These are phyloP conservation scores for Meyerozyma carpophila DNA, from an alignment of 1,139 yeast genomes.

Conservation along the genomic window DNA sequence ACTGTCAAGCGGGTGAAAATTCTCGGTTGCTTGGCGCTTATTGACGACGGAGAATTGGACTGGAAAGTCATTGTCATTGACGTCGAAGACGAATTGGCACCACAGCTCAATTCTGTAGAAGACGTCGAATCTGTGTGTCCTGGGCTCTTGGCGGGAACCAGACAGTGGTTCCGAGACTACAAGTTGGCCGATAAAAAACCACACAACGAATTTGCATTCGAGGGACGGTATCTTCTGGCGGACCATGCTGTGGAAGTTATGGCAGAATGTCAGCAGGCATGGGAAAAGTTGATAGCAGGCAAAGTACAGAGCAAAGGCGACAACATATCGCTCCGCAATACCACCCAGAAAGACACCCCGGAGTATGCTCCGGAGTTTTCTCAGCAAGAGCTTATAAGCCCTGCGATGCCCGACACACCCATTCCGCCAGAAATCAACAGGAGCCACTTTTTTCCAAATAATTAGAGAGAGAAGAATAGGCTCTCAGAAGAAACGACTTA, in stretches of 20 bases:
- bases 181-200: constrained; percentile 91
- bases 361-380: constrained; percentile 28
- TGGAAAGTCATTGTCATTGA: constrained; percentile 86
- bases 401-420: constrained; percentile 1
- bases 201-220: constrained; percentile 78
- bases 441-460: not conserved
- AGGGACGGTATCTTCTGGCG: constrained; percentile 73
- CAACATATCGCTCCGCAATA: constrained; percentile 13
- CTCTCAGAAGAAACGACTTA: too few relatives aligned
- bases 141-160: constrained; percentile 74
- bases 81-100: constrained; percentile 69
- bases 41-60: constrained; percentile 92
- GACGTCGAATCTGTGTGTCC: constrained; percentile 77
- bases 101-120: constrained; percentile 64
- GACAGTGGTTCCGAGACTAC: constrained; percentile 89
- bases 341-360: constrained; percentile 8
- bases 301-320: constrained; percentile 37
- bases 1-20: constrained; percentile 78
- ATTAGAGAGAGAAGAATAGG: not conserved
- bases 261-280: constrained; percentile 64
- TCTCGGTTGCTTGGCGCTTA: constrained; percentile 78
- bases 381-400: not conserved
- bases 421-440: not conserved
- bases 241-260: constrained; percentile 69
- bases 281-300: constrained; percentile 59